Evolutionary conservation across 306 rosid species (phyloP), one percentile per base, ranked within the genome.

Genomic region (Quercus glauca): DNA sequence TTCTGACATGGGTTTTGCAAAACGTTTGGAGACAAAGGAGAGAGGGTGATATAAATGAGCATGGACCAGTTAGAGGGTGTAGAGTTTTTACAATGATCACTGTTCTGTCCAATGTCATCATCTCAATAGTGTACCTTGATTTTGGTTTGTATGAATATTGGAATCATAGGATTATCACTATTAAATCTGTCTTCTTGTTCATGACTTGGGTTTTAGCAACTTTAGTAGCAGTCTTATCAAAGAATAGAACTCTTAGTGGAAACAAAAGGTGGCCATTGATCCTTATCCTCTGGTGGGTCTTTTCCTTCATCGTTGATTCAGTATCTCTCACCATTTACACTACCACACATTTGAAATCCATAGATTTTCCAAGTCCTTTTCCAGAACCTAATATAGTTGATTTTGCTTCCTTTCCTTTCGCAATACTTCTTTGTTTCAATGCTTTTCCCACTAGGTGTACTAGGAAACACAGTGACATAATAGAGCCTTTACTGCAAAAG

Each of bases 1-100:
- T 94, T 20, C 41, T 90, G 60, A 71, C 76, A 60, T 94, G 94
- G 98, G 14, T 92, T 85, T 80, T 92, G 69, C 35, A 81, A 0
- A 78, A 91, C 45, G 83, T 73, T 63, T 80, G 86, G 81, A 83
- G 83, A 49, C 78, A 69, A 60, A 83, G 77, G 65, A 84, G 60
- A 71, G 69, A 55, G 43, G 43, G 23, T 41, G 78, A 33, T 45
- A n/a, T 6, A 7, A n/a, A 31, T 65, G 71, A 77, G 77, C 70
- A 10, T 12, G 43, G 73, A 79, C 82, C 56, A 4, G 55, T 25
- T 45, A 67, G 57, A 18, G 84, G 77, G 45, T n/a, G 68, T 49
- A 53, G 45, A 43, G 19, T 77, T 67, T 70, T 88, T 14, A 31
- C 73, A 31, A 4, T 37, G 26, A 8, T 89, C 64, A 83, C 91